Conservation (phyloP, 768 basidiomycete species). For the Calocybe indica region DNA sequence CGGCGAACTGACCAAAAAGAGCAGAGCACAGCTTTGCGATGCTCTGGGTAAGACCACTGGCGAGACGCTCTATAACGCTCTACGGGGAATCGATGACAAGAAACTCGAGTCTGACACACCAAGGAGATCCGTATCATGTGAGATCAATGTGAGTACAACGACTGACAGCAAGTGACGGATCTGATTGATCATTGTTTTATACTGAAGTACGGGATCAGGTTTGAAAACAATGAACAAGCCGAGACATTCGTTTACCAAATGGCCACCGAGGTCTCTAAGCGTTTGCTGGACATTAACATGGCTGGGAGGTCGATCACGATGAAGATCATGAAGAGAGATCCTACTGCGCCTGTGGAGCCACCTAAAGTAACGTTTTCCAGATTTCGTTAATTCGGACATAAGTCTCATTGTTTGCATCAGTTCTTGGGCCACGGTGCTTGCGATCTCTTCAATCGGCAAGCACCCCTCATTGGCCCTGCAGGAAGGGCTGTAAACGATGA, state of each 20-base stretch:
- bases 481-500: slow-evolving; percentile 72
- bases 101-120: slow-evolving; percentile 79
- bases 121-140: slow-evolving; percentile 88
- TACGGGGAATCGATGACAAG: slow-evolving; percentile 80
- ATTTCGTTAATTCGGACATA: background rate
- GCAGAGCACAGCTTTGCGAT: slow-evolving; percentile 59
- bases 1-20: slow-evolving; percentile 60
- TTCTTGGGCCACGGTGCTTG: slow-evolving; percentile 91
- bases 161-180: background rate
- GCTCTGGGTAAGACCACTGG: slow-evolving; percentile 78
- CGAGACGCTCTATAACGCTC: slow-evolving; percentile 77
- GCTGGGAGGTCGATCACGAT: slow-evolving; percentile 73
- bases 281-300: slow-evolving; percentile 65
- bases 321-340: slow-evolving; percentile 85
- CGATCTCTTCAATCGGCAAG: slow-evolving; percentile 75
- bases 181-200: background rate
- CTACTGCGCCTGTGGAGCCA: slow-evolving; percentile 80
- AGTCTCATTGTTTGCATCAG: slow-evolving; percentile 28
- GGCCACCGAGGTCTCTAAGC: slow-evolving; percentile 67
- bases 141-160: slow-evolving; percentile 74
- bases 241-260: slow-evolving; percentile 74
- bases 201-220: slow-evolving; percentile 88
- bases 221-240: slow-evolving; percentile 76
- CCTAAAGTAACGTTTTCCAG: slow-evolving; percentile 61
- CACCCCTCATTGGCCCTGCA: slow-evolving; percentile 47